phyloP scores from a whole-genome alignment of 805 yeast genomes.

The Lachancea lanzarotensis region DNA sequence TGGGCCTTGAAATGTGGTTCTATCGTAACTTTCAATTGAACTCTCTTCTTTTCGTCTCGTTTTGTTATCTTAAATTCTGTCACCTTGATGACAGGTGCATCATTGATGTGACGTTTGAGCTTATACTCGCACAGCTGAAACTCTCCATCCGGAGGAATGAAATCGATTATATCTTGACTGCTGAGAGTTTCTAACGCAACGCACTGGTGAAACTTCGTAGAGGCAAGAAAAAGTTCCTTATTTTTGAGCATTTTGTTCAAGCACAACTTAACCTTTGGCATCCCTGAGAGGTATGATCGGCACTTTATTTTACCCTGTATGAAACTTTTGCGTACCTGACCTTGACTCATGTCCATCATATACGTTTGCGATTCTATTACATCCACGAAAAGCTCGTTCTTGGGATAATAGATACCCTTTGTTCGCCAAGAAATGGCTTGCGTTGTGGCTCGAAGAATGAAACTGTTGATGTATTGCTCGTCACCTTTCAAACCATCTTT shows the following conservation, averaged over 20 bases:
- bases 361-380: slow-evolving; percentile 70
- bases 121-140: slow-evolving; percentile 48
- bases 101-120: slow-evolving; percentile 30
- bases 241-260: slow-evolving; percentile 56
- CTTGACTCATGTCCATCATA: slow-evolving; percentile 52
- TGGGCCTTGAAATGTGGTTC: slow-evolving; percentile 33
- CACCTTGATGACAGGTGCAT: slow-evolving; percentile 35
- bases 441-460: slow-evolving; percentile 70
- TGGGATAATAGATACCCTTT: slow-evolving; percentile 79
- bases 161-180: slow-evolving; percentile 45
- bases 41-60: slow-evolving; percentile 11
- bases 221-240: slow-evolving; percentile 43
- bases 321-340: slow-evolving; percentile 57
- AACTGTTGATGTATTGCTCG: slow-evolving; percentile 49
- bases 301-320: slow-evolving; percentile 69
- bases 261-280: slow-evolving; percentile 78
- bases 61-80: slow-evolving; percentile 24
- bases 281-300: slow-evolving; percentile 77
- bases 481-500: slow-evolving; percentile 9
- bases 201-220: slow-evolving; percentile 82
- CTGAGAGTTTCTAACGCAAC: slow-evolving; percentile 66
- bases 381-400: slow-evolving; percentile 86
- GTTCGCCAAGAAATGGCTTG: slow-evolving; percentile 87
- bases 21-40: slow-evolving; percentile 20
- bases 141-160: slow-evolving; percentile 87